A percentile compares a stretch with the other conserved stretches of the same genome.
phyloP scores from a whole-genome alignment of 169 alveolate genomes.

The Perkinsus olseni region DNA sequence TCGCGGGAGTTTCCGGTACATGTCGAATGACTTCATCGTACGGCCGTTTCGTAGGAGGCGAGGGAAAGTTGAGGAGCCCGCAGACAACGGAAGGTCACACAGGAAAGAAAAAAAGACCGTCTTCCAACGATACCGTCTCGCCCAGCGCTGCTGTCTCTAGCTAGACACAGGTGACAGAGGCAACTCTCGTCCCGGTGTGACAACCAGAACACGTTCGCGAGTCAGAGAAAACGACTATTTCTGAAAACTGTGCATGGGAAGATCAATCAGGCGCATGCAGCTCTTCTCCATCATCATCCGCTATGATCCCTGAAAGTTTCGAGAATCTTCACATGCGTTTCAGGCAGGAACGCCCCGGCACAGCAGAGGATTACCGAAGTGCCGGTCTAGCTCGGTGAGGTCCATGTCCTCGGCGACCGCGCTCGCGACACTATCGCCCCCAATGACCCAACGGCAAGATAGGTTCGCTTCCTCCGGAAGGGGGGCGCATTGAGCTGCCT shows the following conservation, averaged over 20 bases:
- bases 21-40: conserved; percentile 38
- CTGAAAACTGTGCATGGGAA: not conserved
- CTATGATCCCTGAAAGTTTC: not conserved
- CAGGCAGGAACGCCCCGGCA: not conserved
- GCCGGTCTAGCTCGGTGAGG: not conserved
- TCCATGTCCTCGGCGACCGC: not conserved
- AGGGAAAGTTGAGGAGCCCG: too few species aligned
- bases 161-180: too few species aligned
- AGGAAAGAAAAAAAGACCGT: too few species aligned
- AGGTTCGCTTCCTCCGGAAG: not conserved
- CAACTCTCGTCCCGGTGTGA: too few species aligned
- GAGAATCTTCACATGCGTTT: not conserved
- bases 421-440: not conserved
- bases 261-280: not conserved
- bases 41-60: not conserved
- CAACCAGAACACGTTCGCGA: not conserved
- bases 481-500: not conserved
- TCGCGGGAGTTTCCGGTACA: conserved; percentile 59
- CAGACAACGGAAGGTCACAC: too few species aligned
- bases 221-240: not conserved
- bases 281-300: not conserved
- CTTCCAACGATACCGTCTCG: too few species aligned
- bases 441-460: not conserved
- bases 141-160: too few species aligned
- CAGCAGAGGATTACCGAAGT: not conserved